Base-by-base conservation (phyloP, 2,329 filamentous ascomycete genomes). In the Aspergillus sclerotialis region DNA sequence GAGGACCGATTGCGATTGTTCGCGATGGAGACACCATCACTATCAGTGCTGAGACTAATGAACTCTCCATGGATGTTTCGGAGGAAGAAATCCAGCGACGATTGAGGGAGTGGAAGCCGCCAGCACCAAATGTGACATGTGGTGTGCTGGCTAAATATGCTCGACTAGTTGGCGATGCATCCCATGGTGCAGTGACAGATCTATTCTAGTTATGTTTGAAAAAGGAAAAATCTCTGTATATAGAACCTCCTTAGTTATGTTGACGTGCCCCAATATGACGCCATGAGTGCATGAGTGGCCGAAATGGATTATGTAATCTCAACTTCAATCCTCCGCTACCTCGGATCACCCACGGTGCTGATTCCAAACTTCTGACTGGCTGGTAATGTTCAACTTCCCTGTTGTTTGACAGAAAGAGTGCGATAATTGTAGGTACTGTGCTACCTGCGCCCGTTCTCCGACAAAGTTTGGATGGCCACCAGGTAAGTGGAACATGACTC, bases 111-210 rank as follows among this genome's bases (percentile, higher is more conserved):
- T 94, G 87, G 87, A 81, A 72, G 54, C 67, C 78, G 19, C 88
- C 87, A 1, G 71, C 67, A 53, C 77, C 78, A 53, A 73, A 75
- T 41, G 85, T 94, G 7, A 88, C 81, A 48, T 76, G 90, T 36
- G 90, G 90, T 25, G 82, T 82, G 26, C 56, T 96, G 67, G 89
- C 86, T 4, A 96, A 96, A 70, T 96, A 96, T 67, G 84, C 84
- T 5, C 68, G 75, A 28, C 62, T 95, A 52, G 90, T 96, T 0
- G 84, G 88, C 1, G 89, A 95, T 74, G 90, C 90, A 8, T 90
- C 83, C 58, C 84, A 90, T 52, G 90, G 90, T 4, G 88, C 88
- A 7, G 83, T 94, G 64, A 94, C 89, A 25, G 89, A 94, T 67
- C 57, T 81, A 37, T 84, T 80, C 40, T 77, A 38, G 43, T 27